These are phyloP conservation scores for Ganoderma lingzhi DNA, from an alignment of 1,284 basidiomycete genomes.

Conservation along the genomic window DNA sequence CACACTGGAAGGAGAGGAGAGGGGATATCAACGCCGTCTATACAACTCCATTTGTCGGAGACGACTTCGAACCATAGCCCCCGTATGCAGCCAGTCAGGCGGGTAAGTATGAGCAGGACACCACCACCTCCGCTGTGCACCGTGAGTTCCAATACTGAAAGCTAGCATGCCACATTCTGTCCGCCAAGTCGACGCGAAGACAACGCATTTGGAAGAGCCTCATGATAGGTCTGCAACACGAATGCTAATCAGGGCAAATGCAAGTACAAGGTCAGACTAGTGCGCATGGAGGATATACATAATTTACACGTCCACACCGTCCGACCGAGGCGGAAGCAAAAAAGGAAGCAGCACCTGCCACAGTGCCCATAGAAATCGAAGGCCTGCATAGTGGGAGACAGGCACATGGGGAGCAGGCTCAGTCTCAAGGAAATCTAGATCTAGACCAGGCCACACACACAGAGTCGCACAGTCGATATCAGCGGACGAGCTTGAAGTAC, in stretches of 20 bases:
- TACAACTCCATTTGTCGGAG: too few species aligned
- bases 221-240: background rate
- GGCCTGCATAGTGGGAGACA: background rate
- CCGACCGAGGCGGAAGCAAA: background rate
- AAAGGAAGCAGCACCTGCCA: background rate
- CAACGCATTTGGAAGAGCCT: too few species aligned
- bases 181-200: too few species aligned
- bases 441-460: background rate
- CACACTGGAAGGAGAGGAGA: too few species aligned
- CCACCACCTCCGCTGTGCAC: too few species aligned
- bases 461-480: background rate
- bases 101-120: too few species aligned
- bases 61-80: too few species aligned
- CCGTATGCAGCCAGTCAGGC: too few species aligned
- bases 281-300: background rate
- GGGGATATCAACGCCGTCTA: too few species aligned
- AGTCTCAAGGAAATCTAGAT: background rate
- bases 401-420: too few species aligned
- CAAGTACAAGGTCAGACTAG: background rate
- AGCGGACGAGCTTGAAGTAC: slow-evolving; percentile 71
- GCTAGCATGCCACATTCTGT: too few species aligned
- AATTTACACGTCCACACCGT: background rate
- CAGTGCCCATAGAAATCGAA: background rate
- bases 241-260: background rate
- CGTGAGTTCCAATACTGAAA: too few species aligned